Base-by-base conservation (phyloP, 2,329 filamentous ascomycete species). In the Aspergillus hiratsukae region DNA sequence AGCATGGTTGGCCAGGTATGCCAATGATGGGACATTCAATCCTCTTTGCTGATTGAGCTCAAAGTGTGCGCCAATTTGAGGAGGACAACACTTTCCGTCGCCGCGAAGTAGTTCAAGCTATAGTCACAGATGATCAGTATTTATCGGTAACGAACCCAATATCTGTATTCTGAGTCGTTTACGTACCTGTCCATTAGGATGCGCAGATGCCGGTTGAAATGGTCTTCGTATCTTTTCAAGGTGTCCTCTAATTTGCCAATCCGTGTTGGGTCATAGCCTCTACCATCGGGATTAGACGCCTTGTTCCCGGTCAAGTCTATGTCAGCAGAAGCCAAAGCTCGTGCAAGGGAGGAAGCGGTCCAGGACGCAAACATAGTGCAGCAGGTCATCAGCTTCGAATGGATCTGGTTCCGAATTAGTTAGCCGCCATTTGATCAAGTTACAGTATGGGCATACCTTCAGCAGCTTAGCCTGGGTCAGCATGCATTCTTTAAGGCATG, bases 401-500 rank as follows among this genome's bases (percentile, higher is more conserved):
- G 93, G 69, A 99, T 95, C 93, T 97, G 59, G 21, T 11, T 14
- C 23, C n/a, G 41, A 27, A 23, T 64, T 31, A 62, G 62, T 2
- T 14, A 37, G 52, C 17, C 37, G 40, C 14, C 41, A 40, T 31
- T 37, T 21, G 25, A 19, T 48, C 9, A 28, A 9, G 10, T 19
- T 40, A 10, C 10, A 37, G 19, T 52, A 29, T 54, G 40, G 7
- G 11, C 80, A 62, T 82, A 96, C 93, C 75, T 91, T 88, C 5
- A 99, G 78, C 6, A 99, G 81, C 77, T 96, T 97, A 70, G 90
- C 91, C 73, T 99, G 97, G 21, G 94, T 99, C 62, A 99, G 81
- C 91, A 97, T 97, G 78, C 94, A 97, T 76, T 97, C 94, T 76
- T 97, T 99, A 67, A 99, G 80, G 72, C 94, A 99, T 3, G 94